phyloP scores from a whole-genome alignment of 805 yeast genomes.

The Cyberlindnera lachancei region DNA sequence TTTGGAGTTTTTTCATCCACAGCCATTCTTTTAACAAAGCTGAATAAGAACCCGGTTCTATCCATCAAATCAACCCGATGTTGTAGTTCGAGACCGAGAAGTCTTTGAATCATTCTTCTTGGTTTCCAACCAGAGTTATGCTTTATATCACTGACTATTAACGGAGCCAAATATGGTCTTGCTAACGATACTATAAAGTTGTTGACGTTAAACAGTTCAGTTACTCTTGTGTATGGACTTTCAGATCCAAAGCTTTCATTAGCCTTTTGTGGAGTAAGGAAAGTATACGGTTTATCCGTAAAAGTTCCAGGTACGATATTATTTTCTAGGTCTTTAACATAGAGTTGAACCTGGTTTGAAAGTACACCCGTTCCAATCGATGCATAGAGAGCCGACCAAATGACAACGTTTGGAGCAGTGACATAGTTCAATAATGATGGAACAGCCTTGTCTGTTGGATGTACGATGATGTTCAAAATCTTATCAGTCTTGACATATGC shows the following conservation, averaged over 20 bases:
- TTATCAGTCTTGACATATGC: conserved; percentile 75
- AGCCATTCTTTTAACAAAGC: conserved; percentile 63
- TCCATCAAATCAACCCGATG: conserved; percentile 79
- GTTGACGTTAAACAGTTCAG: conserved; percentile 92
- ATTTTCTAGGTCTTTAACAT: conserved; percentile 56
- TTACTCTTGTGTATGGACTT: conserved; percentile 78
- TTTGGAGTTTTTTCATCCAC: conserved; percentile 84
- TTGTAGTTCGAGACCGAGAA: conserved; percentile 61
- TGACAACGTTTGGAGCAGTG: conserved; percentile 86
- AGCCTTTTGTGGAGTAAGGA: conserved; percentile 40
- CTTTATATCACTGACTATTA: conserved; percentile 74
- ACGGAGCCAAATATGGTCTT: conserved; percentile 88
- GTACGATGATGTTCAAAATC: conserved; percentile 75
- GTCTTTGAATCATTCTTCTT: conserved; percentile 29
- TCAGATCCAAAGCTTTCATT: conserved; percentile 34
- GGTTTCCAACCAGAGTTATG: conserved; percentile 44
- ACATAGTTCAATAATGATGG: conserved; percentile 79
- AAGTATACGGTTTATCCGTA: conserved; percentile 23
- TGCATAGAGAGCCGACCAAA: conserved; percentile 86
- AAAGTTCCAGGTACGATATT: conserved; percentile 43
- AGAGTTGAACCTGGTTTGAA: conserved; percentile 44
- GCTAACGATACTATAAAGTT: conserved; percentile 89
- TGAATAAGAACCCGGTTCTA: conserved; percentile 66
- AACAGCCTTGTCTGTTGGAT: conserved; percentile 64
- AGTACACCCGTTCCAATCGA: conserved; percentile 69